phyloP scores from a whole-genome alignment of 805 yeast species.

The Lachancea kluyveri region DNA sequence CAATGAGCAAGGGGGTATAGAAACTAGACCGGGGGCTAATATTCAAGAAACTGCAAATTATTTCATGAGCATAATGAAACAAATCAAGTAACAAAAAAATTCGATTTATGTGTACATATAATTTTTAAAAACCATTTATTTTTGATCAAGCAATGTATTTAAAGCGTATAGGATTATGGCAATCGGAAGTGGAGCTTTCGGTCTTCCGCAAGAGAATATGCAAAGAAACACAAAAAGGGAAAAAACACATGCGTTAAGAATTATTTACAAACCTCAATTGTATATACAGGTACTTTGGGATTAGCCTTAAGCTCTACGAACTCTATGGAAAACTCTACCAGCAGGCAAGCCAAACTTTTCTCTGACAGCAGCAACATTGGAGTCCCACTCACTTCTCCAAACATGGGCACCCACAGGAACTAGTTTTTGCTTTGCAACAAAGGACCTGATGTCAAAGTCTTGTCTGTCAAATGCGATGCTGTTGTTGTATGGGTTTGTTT shows the following conservation, averaged over 20 bases:
- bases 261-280: too few species aligned
- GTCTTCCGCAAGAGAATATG: not conserved
- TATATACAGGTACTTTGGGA: constrained; percentile 7
- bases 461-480: constrained; percentile 32
- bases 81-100: too few species aligned
- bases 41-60: too few species aligned
- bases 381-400: constrained; percentile 84
- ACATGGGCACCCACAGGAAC: constrained; percentile 86
- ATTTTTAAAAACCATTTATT: too few species aligned
- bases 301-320: constrained; percentile 32
- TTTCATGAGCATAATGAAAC: too few species aligned
- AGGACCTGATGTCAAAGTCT: constrained; percentile 66
- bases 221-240: not conserved
- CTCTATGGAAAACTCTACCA: constrained; percentile 71
- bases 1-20: constrained; percentile 13
- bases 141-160: too few species aligned
- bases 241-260: too few species aligned
- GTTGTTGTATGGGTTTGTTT: constrained; percentile 29
- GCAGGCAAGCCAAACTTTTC: constrained; percentile 62
- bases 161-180: too few species aligned
- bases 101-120: too few species aligned
- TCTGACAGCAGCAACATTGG: constrained; percentile 63
- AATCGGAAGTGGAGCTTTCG: too few species aligned
- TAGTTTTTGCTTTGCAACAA: constrained; percentile 49
- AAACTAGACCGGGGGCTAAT: not conserved